Base-by-base conservation (phyloP, 768 basidiomycete species). In the Xanthoconium purpureum region DNA sequence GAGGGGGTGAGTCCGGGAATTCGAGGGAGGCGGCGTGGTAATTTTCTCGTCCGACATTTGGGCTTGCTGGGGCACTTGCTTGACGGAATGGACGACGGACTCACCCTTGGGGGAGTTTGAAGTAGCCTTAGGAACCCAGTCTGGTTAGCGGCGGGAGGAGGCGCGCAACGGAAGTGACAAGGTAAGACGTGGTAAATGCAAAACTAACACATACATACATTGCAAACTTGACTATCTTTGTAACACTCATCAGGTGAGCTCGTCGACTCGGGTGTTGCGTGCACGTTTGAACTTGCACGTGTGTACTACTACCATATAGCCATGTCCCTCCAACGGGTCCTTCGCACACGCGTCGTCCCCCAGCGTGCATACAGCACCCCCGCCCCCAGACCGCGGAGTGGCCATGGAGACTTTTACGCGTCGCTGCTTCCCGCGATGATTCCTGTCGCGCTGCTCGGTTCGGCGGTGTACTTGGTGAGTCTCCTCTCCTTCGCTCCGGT, bases 391-490 rank as follows among this genome's bases (percentile, higher is more conserved):
- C 58, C 50, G 29, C 63, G 66, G 54, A 83, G 80, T 32, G 73
- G 77, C 12, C 87, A 91, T 68, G 80, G 80, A 7, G 74, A 78
- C 61, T 84, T 87, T 79, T 93, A 93, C 70, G 75, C 82, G 43
- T 79, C 83, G 50, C 78, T 85, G 47, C 71, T 87, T 38, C 91
- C 91, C 29, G 82, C 82, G 33, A 91, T 91, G 88, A 73, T 91
- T 47, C 91, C 90, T 10, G 75, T 93, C 51, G 84, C 85, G 50
- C 74, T 93, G 50, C 77, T 93, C 13, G 91, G 89, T 17, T 90
- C 89, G 50, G 87, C 85, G 10, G 80, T 92, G 54, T 92, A 90
- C 73, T 75, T 90, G 63, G 90, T 89, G 66, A 55, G 80, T 59
- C 28, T 8, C 38, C 40, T 37, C 43, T 33, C 14, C 36, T 35